Base-by-base conservation (phyloP, 2,329 filamentous ascomycete genomes). In the Fusarium miscanthi region DNA sequence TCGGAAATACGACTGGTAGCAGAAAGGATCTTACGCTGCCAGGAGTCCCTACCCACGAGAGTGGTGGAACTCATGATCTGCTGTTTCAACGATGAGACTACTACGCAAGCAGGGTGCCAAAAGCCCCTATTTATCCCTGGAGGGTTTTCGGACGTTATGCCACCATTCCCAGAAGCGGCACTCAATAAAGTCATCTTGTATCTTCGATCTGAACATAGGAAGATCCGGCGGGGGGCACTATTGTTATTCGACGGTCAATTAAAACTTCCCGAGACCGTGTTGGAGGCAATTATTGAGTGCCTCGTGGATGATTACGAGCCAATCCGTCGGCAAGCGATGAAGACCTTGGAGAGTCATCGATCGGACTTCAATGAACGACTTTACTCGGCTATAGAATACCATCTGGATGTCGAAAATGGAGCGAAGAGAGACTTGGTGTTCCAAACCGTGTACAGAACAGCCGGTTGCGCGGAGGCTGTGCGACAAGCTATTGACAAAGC, bases 81-180 rank as follows among this genome's bases (percentile, higher is more conserved):
- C n/a, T 27, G 19, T 37, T 53, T 53, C 4, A 27, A 21, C 6
- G 23, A 53, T 21, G 49, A 38, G 6, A 52, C 9, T 0, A 25
- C n/a, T 14, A 4, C 5, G 1, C 17, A 13, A 3, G 10, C 19
- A 7, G 48, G 17, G 23, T 0, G 4, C 13, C n/a, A 52, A 16
- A 37, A 27, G 6, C 31, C 48, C 2, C 3, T 52, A 2, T 52
- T 52, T 2, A 52, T 52, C 3, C 48, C 48, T 21, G 48, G 48
- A 27, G 48, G 48, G 31, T 52, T 52, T 19, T 52, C 48, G 2
- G 33, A 25, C 4, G 12, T 38, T 27, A 53, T 53, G 49, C 33
- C 49, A 13, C 49, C 49, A 10, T 53, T 53, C 12, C 17, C 31
- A 8, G 49, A 38, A 37, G 19, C 7, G 19, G 19, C 9, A 37